Conservation (phyloP, 306 rosid species). For the Ziziphus jujuba region DNA sequence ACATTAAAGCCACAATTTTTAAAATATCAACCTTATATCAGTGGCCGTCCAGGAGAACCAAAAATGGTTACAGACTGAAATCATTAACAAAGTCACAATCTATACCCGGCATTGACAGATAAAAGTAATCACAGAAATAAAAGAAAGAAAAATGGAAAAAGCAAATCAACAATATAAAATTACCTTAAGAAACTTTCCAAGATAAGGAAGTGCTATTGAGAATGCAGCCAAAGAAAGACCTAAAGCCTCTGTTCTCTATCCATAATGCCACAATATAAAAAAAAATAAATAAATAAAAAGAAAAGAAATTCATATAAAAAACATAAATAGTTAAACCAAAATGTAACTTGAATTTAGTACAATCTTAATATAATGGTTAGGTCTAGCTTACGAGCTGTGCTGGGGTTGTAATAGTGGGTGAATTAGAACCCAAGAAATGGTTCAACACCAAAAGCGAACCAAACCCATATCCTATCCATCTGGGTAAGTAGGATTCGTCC, state of each 20-base stretch:
- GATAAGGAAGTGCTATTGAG: conserved; percentile 67
- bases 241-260: conserved; percentile 72
- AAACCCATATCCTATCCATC: conserved; percentile 95
- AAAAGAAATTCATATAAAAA: background rate
- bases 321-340: background rate
- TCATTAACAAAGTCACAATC: too few species aligned
- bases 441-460: conserved; percentile 77
- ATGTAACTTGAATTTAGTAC: background rate
- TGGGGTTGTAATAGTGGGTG: conserved; percentile 40
- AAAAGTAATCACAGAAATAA: background rate
- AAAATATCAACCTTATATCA: too few species aligned
- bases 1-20: too few species aligned
- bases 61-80: too few species aligned
- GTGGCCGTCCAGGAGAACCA: too few species aligned
- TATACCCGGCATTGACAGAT: too few species aligned
- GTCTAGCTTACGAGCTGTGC: conserved; percentile 60
- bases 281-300: too few species aligned
- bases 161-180: background rate
- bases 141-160: background rate
- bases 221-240: conserved; percentile 83
- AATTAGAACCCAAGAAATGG: conserved; percentile 66
- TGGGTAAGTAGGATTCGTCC: conserved; percentile 90
- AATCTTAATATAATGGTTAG: background rate
- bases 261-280: conserved; percentile 26
- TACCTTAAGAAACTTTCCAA: conserved; percentile 93